Conservation (phyloP, 192 early-diverging fungal species). For the Paraglomus brasilianum region DNA sequence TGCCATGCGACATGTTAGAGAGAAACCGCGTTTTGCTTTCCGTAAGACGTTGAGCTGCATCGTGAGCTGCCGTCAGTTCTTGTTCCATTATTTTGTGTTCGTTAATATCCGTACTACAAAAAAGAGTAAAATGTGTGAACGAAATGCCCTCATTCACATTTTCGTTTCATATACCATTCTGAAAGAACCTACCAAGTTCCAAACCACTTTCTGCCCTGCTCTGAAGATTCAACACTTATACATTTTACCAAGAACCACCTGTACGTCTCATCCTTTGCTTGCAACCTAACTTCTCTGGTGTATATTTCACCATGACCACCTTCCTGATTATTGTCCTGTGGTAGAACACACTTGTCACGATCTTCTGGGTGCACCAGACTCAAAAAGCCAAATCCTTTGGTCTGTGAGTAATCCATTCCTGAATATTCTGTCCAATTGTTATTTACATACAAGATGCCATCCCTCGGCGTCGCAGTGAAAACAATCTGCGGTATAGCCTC, state of each 20-base stretch:
- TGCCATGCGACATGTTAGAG: conserved; percentile 64
- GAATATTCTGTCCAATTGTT: conserved; percentile 57
- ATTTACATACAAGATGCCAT: conserved; percentile 54
- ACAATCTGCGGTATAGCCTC: conserved; percentile 63
- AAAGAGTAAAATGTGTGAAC: conserved; percentile 13
- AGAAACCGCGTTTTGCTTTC: conserved; percentile 62
- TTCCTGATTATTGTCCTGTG: conserved; percentile 38
- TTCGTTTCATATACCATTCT: background rate
- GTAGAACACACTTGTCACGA: conserved; percentile 45
- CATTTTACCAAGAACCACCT: conserved; percentile 59
- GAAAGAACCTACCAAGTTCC: conserved; percentile 47
- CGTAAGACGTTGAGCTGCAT: conserved; percentile 58
- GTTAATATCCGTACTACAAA: conserved; percentile 54
- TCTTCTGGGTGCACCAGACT: conserved; percentile 56
- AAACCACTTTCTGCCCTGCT: conserved; percentile 53
- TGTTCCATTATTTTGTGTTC: conserved; percentile 59
- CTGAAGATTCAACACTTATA: conserved; percentile 50
- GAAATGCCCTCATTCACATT: background rate
- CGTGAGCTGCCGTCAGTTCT: conserved; percentile 56
- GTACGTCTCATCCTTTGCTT: conserved; percentile 44
- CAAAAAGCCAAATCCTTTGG: conserved; percentile 54
- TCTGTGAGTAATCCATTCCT: conserved; percentile 48
- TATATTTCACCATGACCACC: conserved; percentile 41
- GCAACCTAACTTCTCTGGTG: conserved; percentile 47
- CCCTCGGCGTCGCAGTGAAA: conserved; percentile 50